These are phyloP conservation scores for Arthroderma uncinatum DNA, from an alignment of 2,329 filamentous ascomycete species.

Conservation along the genomic window DNA sequence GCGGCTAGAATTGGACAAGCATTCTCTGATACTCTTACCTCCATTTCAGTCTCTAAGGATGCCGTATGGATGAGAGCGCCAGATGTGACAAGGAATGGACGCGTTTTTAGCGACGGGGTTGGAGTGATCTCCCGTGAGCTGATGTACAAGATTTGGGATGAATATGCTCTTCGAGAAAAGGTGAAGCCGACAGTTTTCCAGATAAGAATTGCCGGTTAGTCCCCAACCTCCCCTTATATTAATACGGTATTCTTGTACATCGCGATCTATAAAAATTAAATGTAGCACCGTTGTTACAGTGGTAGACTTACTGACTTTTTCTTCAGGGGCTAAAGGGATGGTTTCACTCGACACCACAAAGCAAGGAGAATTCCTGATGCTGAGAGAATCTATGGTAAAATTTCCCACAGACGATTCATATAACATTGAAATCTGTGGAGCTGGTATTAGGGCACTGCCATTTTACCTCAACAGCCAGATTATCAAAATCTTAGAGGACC, in stretches of 20 bases:
- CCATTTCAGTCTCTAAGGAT: constrained; percentile 40
- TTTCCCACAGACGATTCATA: constrained; percentile 50
- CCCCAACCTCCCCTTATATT: neutral
- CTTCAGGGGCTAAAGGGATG: constrained; percentile 61
- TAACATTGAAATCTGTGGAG: constrained; percentile 27
- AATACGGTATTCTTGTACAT: neutral
- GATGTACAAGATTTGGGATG: constrained; percentile 48
- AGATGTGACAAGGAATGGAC: constrained; percentile 32
- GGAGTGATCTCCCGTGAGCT: constrained; percentile 58
- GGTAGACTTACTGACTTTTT: neutral
- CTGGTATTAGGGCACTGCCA: constrained; percentile 54
- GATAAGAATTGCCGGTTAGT: constrained; percentile 53
- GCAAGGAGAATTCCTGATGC: constrained; percentile 45
- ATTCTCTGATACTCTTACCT: constrained; percentile 62
- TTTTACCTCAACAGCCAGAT: constrained; percentile 66
- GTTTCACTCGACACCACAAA: constrained; percentile 56
- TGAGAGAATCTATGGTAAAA: constrained; percentile 70
- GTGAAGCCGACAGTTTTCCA: constrained; percentile 44
- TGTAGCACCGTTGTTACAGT: neutral
- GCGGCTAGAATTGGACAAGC: constrained; percentile 52
- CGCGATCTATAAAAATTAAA: too few relatives aligned
- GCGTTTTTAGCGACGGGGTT: constrained; percentile 68
- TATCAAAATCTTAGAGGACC: constrained; percentile 78
- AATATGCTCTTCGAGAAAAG: constrained; percentile 19
- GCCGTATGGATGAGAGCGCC: constrained; percentile 19